Conservation (phyloP, 768 basidiomycete species). For the Agrocybe pediades region DNA sequence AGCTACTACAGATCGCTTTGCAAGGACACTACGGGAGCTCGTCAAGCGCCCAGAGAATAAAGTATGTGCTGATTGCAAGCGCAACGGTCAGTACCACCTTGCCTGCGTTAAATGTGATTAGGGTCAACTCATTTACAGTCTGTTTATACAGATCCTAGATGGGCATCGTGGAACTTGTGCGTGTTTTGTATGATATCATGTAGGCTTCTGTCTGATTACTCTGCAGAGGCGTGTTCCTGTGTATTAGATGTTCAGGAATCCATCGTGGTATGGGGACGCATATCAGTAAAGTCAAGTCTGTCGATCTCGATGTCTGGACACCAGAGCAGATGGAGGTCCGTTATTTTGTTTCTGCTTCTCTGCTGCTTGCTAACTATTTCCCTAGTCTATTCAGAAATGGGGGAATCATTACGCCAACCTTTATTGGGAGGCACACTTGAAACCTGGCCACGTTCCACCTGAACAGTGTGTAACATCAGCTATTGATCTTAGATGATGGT, state of each 20-base stretch:
- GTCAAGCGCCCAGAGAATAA: slow-evolving; percentile 92
- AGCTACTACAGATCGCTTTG: slow-evolving; percentile 78
- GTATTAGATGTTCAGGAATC: slow-evolving; percentile 96
- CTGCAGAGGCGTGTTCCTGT: slow-evolving; percentile 85
- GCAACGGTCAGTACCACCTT: slow-evolving; percentile 68
- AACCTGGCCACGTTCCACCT: slow-evolving; percentile 86
- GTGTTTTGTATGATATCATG: slow-evolving; percentile 20
- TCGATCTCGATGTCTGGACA: slow-evolving; percentile 97
- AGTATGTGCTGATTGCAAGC: slow-evolving; percentile 94
- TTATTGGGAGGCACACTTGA: slow-evolving; percentile 97
- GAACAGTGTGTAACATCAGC: slow-evolving; percentile 79
- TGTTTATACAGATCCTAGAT: slow-evolving; percentile 76
- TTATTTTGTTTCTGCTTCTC: neutral
- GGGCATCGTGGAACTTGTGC: slow-evolving; percentile 97
- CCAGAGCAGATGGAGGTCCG: slow-evolving; percentile 95
- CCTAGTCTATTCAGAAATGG: slow-evolving; percentile 87
- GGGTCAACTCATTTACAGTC: neutral
- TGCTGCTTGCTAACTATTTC: neutral
- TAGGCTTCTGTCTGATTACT: slow-evolving; percentile 2
- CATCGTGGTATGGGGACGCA: slow-evolving; percentile 99
- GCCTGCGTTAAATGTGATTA: slow-evolving; percentile 1
- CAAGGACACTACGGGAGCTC: slow-evolving; percentile 80
- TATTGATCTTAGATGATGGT: neutral
- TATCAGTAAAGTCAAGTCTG: slow-evolving; percentile 95
- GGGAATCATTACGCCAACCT: slow-evolving; percentile 90